Base-by-base conservation (phyloP, 1,139 yeast species). In the Meyerozyma sp. region DNA sequence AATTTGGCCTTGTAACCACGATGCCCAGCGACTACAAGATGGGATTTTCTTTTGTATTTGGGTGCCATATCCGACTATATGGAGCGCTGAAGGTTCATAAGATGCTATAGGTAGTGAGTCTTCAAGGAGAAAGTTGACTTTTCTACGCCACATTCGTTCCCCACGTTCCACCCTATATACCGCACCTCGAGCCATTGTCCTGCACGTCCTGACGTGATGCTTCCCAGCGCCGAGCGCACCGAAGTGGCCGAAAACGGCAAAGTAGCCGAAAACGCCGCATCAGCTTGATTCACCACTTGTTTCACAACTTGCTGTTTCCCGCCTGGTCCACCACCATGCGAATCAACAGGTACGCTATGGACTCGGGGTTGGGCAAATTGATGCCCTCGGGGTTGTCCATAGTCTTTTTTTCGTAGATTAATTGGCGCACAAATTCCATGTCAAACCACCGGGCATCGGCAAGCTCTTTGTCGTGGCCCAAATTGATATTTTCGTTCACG, bases 381-480 rank as follows among this genome's bases (percentile, higher is more conserved):
- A 75, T 66, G 8, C 66, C 68, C 43, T 71, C 76, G 0, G 73
- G 70, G 46, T 71, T 71, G 37, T 58, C 53, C 7, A 53, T 54
- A n/a, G 58, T 58, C 7, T 44, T 47, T n/a, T 47, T 51, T 6
- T 49, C 51, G 40, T 67, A 63, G 23, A 82, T 65, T 45, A 81
- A 64, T 25, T 69, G 65, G 39, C 66, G 63, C 23, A 87, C 70
- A 39, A 77, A 79, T 1, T 65, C 68, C 8, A 75, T 66, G 44
- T 82, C 81, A 54, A 88, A 84, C 97, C 97, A 89, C 55, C 80
- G 71, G 16, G 96, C 95, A 58, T 87, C 95, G 23, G 74, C 78
- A 44, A 91, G 69, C 63, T 91, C 98, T 27, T 86, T 81, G 59
- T 91, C 98, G 57, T 89, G 89, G 25, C 82, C 88, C 47, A 89